phyloP scores from a whole-genome alignment of 1,284 basidiomycete genomes.

The Entoloma clypeatum region DNA sequence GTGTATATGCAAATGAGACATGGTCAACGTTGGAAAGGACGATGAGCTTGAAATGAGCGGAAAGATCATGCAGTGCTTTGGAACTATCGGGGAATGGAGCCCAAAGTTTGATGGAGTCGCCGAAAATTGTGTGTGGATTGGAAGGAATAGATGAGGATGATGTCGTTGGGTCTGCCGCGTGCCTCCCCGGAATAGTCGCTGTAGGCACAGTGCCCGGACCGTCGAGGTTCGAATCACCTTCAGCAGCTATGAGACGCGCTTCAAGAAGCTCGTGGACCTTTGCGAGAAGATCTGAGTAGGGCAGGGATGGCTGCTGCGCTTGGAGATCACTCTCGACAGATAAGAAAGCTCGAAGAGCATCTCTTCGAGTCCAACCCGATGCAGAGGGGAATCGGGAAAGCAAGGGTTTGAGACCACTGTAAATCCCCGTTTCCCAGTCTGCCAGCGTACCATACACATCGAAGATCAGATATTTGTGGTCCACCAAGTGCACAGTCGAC shows the following conservation, averaged over 20 bases:
- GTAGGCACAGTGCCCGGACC: conserved; percentile 12
- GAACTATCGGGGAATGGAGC: conserved; percentile 63
- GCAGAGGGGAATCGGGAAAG: conserved; percentile 40
- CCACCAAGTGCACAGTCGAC: no score
- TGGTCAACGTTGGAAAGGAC: conserved; percentile 75
- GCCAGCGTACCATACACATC: conserved; percentile 72
- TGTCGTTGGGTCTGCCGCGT: conserved; percentile 19
- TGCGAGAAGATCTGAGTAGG: conserved; percentile 58
- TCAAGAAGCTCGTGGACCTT: conserved; percentile 48
- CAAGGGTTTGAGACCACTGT: conserved; percentile 48
- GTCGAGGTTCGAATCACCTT: conserved; percentile 17
- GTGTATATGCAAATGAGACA: conserved; percentile 57
- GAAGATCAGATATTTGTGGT: conserved; percentile 52
- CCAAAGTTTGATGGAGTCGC: conserved; percentile 58
- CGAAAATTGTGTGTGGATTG: conserved; percentile 43
- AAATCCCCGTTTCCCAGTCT: conserved; percentile 71
- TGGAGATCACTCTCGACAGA: conserved; percentile 57
- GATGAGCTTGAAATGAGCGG: conserved; percentile 60
- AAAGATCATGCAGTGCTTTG: conserved; percentile 53
- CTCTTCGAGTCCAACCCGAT: conserved; percentile 45
- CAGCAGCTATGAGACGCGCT: conserved; percentile 29
- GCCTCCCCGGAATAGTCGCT: no score
- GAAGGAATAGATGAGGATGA: conserved; percentile 16
- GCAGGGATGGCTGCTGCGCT: conserved; percentile 50
- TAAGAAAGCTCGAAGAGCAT: conserved; percentile 50